Conservation (phyloP, 2,329 filamentous ascomycete species). For the Aspergillus novofumigatus region DNA sequence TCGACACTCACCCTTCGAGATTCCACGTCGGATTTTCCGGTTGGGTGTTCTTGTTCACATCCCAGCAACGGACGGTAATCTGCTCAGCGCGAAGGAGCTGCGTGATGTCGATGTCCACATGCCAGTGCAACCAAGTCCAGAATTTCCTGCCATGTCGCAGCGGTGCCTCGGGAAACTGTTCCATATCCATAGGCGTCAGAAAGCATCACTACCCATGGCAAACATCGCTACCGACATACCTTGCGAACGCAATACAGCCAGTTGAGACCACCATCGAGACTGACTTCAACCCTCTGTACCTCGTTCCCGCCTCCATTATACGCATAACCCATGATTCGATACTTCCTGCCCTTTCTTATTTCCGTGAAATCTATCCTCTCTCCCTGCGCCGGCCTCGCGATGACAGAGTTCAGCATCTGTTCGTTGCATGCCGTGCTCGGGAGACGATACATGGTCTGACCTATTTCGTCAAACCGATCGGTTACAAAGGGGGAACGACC, state of each 20-base stretch:
- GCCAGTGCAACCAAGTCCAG: slow-evolving; percentile 53
- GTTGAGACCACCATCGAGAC: slow-evolving; percentile 44
- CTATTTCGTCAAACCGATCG: slow-evolving; percentile 47
- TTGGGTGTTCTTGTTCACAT: slow-evolving; percentile 51
- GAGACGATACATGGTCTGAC: slow-evolving; percentile 45
- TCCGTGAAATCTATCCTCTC: slow-evolving; percentile 40
- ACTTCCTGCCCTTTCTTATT: slow-evolving; percentile 38
- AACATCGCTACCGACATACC: slow-evolving; percentile 20
- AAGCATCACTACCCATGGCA: neutral
- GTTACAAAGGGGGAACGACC: slow-evolving; percentile 47
- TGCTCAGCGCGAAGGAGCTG: slow-evolving; percentile 42
- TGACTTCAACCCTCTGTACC: slow-evolving; percentile 48
- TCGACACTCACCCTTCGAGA: slow-evolving; percentile 36
- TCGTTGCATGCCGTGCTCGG: slow-evolving; percentile 48
- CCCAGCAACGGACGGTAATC: slow-evolving; percentile 47
- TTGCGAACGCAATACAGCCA: slow-evolving; percentile 49
- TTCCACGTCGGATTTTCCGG: slow-evolving; percentile 47
- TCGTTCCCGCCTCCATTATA: slow-evolving; percentile 50
- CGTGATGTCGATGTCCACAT: slow-evolving; percentile 46
- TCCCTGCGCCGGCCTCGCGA: slow-evolving; percentile 45
- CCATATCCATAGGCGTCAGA: neutral
- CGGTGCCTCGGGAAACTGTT: slow-evolving; percentile 44
- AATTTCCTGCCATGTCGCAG: slow-evolving; percentile 52
- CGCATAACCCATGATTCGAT: slow-evolving; percentile 46
- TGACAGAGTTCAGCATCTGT: slow-evolving; percentile 48